Conservation (phyloP, 2,329 filamentous ascomycete genomes). For the Neurospora sp. region DNA sequence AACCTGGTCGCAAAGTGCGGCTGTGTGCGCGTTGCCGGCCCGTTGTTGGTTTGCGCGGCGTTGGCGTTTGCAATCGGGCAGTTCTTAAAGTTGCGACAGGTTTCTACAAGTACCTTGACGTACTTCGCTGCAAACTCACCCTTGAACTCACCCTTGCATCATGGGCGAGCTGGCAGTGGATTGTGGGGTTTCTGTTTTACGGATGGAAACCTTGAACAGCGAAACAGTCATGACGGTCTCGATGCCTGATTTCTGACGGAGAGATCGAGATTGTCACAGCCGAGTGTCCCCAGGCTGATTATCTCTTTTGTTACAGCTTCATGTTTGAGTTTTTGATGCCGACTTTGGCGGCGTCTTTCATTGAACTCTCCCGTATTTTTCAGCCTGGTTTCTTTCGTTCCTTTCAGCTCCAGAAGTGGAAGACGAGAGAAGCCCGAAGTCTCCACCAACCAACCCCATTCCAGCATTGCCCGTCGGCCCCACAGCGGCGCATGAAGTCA, state of each 20-base stretch:
- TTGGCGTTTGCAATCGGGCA: neutral
- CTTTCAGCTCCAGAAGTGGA: neutral
- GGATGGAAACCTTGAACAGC: neutral
- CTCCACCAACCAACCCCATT: neutral
- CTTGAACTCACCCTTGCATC: conserved; percentile 10
- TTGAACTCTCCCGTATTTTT: neutral
- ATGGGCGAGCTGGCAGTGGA: neutral
- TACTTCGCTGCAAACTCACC: conserved; percentile 6
- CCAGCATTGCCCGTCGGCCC: neutral
- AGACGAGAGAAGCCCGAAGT: neutral
- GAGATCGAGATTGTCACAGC: neutral
- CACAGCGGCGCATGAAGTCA: conserved; percentile 11
- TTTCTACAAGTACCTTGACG: conserved; percentile 14
- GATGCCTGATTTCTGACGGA: conserved; percentile 13
- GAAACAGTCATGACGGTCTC: conserved; percentile 4
- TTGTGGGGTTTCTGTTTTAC: neutral
- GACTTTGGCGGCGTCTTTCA: neutral
- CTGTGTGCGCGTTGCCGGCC: neutral
- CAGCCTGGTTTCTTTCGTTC: neutral
- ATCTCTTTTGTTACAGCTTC: neutral
- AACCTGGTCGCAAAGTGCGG: neutral
- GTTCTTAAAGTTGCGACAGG: neutral
- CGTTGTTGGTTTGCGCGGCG: neutral
- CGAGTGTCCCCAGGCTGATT: conserved; percentile 2
- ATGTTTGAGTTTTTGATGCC: neutral